Evolutionary conservation across 306 rosid species (phyloP).

Genomic region (Lablab purpureus): DNA sequence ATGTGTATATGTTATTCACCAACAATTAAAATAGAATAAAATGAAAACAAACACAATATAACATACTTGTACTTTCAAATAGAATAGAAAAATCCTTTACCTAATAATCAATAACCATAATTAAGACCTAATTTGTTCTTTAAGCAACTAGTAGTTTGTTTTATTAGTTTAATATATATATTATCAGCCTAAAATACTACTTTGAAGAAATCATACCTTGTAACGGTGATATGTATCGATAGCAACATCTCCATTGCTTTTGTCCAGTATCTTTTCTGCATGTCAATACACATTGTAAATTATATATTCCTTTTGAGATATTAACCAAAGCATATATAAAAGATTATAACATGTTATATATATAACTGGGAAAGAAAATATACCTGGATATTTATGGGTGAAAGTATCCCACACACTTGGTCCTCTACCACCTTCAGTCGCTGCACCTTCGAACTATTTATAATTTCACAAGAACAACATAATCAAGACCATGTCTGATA

Average conservation of each 20-base stretch:
- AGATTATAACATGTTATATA: not conserved
- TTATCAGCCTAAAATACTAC: too few species aligned
- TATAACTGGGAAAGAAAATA: not conserved
- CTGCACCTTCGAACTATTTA: slow-evolving; percentile 69
- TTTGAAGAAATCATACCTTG: slow-evolving; percentile 38
- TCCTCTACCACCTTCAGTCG: slow-evolving; percentile 57
- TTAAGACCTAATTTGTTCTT: not conserved
- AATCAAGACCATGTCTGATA: not conserved
- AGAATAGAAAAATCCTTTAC: not conserved
- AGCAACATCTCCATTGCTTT: slow-evolving; percentile 56
- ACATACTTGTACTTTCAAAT: not conserved
- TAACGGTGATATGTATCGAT: slow-evolving; percentile 56
- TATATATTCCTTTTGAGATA: not conserved
- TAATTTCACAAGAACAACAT: not conserved
- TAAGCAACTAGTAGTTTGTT: not conserved
- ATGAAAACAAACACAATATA: not conserved
- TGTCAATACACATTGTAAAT: not conserved
- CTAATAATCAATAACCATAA: not conserved
- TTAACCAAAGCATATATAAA: not conserved
- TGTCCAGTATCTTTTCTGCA: slow-evolving; percentile 54
- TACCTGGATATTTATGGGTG: slow-evolving; percentile 56
- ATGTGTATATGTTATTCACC: not conserved
- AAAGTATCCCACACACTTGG: slow-evolving; percentile 71
- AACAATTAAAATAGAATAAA: not conserved
- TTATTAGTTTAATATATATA: not conserved